Evolutionary conservation across 345 rosid genomes (phyloP).

Genomic region (Luvunga scandens): DNA sequence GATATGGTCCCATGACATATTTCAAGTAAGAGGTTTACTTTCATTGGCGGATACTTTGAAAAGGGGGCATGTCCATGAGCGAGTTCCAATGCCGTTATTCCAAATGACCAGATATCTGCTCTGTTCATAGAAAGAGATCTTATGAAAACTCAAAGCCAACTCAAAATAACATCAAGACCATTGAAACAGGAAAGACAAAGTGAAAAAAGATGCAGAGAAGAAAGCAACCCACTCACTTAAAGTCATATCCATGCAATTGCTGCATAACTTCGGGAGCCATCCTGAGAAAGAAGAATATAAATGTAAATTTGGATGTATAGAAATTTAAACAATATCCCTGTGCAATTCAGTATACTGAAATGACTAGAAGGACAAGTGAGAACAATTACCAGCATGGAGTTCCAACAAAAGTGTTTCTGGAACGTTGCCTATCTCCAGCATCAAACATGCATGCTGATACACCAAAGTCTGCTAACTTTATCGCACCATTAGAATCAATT

Average conservation of each 20-base stretch:
- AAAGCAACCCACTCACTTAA: conserved; percentile 65
- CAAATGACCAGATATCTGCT: conserved; percentile 98
- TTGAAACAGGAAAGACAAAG: background rate
- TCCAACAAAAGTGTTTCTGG: conserved; percentile 97
- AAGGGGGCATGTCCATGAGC: conserved; percentile 99
- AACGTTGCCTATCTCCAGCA: conserved; percentile 93
- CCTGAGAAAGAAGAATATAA: conserved; percentile 45
- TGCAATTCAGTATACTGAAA: background rate
- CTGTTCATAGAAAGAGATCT: conserved; percentile 46
- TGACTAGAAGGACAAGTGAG: conserved; percentile 1
- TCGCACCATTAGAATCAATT: conserved; percentile 70
- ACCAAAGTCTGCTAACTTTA: conserved; percentile 96
- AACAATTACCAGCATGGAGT: conserved; percentile 92
- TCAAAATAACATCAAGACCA: conserved; percentile 1
- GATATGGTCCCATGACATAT: conserved; percentile 8
- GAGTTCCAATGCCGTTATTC: conserved; percentile 98
- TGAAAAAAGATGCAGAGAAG: conserved; percentile 3
- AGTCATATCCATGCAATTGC: conserved; percentile 98
- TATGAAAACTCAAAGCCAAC: conserved; percentile 16
- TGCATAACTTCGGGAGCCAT: conserved; percentile 99
- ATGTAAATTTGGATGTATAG: background rate
- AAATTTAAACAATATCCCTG: background rate
- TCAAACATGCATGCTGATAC: conserved; percentile 99
- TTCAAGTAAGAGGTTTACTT: conserved; percentile 50
- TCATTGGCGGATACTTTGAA: conserved; percentile 98